These are phyloP conservation scores for Bruguiera sexangula DNA, from an alignment of 345 rosid species.

Conservation along the genomic window DNA sequence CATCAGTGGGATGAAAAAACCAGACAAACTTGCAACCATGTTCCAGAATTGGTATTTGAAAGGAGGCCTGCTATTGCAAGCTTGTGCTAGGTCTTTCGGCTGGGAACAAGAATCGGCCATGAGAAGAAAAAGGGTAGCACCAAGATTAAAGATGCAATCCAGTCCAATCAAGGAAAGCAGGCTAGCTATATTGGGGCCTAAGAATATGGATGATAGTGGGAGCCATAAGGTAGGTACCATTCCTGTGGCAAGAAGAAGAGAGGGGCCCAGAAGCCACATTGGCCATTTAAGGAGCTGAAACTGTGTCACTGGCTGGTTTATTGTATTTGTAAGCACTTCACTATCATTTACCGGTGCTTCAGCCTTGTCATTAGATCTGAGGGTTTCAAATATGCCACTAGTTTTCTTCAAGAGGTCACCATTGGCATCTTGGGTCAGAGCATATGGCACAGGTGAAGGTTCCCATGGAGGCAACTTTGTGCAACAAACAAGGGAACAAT, in stretches of 20 bases:
- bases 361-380: slow-evolving; percentile 33
- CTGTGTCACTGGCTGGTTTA: slow-evolving; percentile 20
- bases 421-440: slow-evolving; percentile 43
- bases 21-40: slow-evolving; percentile 51
- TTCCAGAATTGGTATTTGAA: slow-evolving; percentile 81
- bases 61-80: slow-evolving; percentile 63
- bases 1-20: slow-evolving; percentile 54
- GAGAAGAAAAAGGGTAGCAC: slow-evolving; percentile 73
- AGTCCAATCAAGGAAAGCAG: slow-evolving; percentile 82
- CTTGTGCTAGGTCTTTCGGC: slow-evolving; percentile 36
- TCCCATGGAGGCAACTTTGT: slow-evolving; percentile 62
- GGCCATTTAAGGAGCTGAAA: slow-evolving; percentile 79
- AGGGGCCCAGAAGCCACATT: slow-evolving; percentile 84
- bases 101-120: slow-evolving; percentile 86
- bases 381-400: slow-evolving; percentile 50
- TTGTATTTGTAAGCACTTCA: slow-evolving; percentile 25
- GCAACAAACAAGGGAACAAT: slow-evolving; percentile 37
- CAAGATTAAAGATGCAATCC: slow-evolving; percentile 85
- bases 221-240: slow-evolving; percentile 92
- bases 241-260: slow-evolving; percentile 74
- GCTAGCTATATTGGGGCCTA: slow-evolving; percentile 85
- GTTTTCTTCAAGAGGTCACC: slow-evolving; percentile 44
- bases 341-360: slow-evolving; percentile 31
- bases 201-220: slow-evolving; percentile 74
- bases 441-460: slow-evolving; percentile 45